Evolutionary conservation across 352 stramenopile species (phyloP).

Genomic region (Pythium plurisporium): DNA sequence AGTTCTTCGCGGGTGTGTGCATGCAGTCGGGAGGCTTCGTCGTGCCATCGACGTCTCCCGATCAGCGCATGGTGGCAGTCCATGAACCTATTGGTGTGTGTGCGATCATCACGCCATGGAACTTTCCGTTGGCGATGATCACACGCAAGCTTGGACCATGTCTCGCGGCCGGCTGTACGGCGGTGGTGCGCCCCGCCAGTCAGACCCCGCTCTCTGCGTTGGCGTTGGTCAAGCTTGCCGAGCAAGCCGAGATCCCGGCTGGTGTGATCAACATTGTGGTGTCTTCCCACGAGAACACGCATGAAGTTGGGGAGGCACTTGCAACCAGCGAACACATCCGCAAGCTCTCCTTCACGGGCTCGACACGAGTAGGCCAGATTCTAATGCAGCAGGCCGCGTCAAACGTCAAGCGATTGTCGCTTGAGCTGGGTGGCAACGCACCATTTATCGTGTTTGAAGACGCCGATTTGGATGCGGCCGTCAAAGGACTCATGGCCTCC

Average conservation of each 20-base stretch:
- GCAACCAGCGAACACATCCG: constrained; percentile 68
- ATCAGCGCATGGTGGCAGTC: constrained; percentile 70
- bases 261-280: constrained; percentile 90
- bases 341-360: constrained; percentile 91
- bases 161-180: constrained; percentile 92
- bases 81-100: constrained; percentile 94
- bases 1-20: constrained; percentile 95
- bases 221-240: constrained; percentile 86
- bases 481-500: constrained; percentile 78
- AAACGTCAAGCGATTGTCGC: constrained; percentile 80
- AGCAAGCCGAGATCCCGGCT: constrained; percentile 75
- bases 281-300: constrained; percentile 54
- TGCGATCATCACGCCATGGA: constrained; percentile 97
- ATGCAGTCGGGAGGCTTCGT: constrained; percentile 86
- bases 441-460: constrained; percentile 93
- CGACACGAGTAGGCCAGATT: constrained; percentile 70
- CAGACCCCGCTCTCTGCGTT: constrained; percentile 96
- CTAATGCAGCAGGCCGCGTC: constrained; percentile 75
- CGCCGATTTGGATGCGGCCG: constrained; percentile 71
- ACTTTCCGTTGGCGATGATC: constrained; percentile 99
- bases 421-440: constrained; percentile 93
- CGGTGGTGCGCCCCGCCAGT: constrained; percentile 95
- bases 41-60: constrained; percentile 42
- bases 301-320: constrained; percentile 76
- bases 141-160: constrained; percentile 95